Conservation (phyloP, 768 basidiomycete species). For the Termitomyces sp. region DNA sequence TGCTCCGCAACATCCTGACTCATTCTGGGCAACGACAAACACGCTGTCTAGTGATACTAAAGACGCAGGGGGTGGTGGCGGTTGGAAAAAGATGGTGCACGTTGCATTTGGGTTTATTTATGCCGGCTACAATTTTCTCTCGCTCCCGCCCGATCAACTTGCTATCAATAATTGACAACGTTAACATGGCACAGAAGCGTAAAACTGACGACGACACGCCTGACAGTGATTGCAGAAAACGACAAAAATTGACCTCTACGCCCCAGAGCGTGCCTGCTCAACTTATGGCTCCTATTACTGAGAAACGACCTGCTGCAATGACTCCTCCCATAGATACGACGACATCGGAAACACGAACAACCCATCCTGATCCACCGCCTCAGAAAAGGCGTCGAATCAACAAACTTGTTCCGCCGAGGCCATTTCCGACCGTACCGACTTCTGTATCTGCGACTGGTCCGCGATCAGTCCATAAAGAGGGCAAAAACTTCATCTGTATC, state of each 20-base stretch:
- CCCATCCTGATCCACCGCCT: constrained; percentile 7
- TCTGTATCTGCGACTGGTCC: constrained; percentile 82
- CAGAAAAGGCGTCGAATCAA: constrained; percentile 36
- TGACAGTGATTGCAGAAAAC: constrained; percentile 26
- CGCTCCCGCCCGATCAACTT: constrained; percentile 11
- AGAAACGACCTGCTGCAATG: neutral
- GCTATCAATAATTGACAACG: neutral
- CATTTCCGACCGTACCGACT: constrained; percentile 70
- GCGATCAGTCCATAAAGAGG: constrained; percentile 72
- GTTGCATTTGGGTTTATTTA: constrained; percentile 21
- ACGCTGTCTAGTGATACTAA: constrained; percentile 27
- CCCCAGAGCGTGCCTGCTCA: constrained; percentile 11
- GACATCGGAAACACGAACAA: neutral
- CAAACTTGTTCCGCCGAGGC: constrained; percentile 70
- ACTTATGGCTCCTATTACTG: constrained; percentile 7
- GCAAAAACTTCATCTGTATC: constrained; percentile 77
- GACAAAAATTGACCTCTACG: constrained; percentile 26
- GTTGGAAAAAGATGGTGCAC: constrained; percentile 20
- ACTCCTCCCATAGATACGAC: neutral
- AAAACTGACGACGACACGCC: constrained; percentile 27
- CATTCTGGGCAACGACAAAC: constrained; percentile 51
- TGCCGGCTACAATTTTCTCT: constrained; percentile 14
- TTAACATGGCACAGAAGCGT: constrained; percentile 31
- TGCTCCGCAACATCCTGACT: constrained; percentile 86
- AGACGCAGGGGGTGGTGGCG: constrained; percentile 21